phyloP scores from a whole-genome alignment of 345 rosid genomes.

The Toxicodendron radicans region DNA sequence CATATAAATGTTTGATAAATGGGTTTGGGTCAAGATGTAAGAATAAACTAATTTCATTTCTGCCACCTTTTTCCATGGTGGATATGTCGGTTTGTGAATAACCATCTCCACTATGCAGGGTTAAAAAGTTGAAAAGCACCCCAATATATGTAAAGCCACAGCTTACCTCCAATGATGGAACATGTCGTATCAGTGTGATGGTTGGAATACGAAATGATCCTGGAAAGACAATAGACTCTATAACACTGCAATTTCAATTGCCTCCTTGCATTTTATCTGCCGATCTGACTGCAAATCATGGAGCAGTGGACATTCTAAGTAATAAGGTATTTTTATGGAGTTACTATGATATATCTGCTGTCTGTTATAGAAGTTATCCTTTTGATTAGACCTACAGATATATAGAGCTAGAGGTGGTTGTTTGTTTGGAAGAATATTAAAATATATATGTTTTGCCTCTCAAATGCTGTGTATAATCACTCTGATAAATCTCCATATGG shows the following conservation, averaged over 20 bases:
- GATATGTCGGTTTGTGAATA: background rate
- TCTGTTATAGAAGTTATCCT: background rate
- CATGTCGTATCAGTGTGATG: constrained; percentile 67
- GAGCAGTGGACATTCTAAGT: constrained; percentile 70
- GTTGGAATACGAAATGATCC: constrained; percentile 85
- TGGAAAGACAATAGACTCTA: constrained; percentile 77
- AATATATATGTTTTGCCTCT: background rate
- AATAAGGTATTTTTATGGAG: constrained; percentile 55
- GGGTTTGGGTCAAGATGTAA: background rate
- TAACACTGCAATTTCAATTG: constrained; percentile 72
- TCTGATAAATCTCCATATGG: background rate
- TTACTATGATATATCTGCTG: background rate
- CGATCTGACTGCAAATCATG: constrained; percentile 89
- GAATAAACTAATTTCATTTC: background rate
- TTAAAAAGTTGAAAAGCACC: constrained; percentile 76
- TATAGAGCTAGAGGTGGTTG: background rate
- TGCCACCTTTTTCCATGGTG: background rate
- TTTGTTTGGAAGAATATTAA: background rate
- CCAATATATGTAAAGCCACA: constrained; percentile 93
- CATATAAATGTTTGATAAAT: background rate
- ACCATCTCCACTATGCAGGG: constrained; percentile 40
- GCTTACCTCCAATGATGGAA: constrained; percentile 71
- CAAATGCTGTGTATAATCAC: background rate
- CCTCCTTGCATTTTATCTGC: constrained; percentile 74
- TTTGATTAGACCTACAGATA: background rate